Base-by-base conservation (phyloP, 108 stramenopile species). In the Cyclotella atomus region DNA sequence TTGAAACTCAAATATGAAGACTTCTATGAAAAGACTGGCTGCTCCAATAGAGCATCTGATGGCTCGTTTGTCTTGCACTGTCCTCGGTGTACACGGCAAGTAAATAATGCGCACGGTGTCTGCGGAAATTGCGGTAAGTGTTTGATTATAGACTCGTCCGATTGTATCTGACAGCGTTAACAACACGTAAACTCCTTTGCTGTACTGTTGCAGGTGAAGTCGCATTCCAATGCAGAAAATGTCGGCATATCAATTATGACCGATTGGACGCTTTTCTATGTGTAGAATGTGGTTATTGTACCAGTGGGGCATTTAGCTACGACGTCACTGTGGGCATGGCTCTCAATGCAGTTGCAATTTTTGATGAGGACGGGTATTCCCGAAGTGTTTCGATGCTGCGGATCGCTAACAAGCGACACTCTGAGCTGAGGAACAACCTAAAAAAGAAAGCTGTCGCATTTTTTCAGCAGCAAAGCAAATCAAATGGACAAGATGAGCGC, bases 241-340 rank as follows among this genome's bases (percentile, higher is more conserved):
- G 98, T 56, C 70, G 87, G 0, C 95, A 96, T 65, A 97, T 99
- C 65, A 97, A 97, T 61, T 97, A 99, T 72, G 97, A 97, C 67
- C 64, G 86, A 28, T 76, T 97, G 27, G 96, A 97, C 77, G 96
- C 97, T 29, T 98, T 99, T 62, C 71, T 99, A 10, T 99, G 98
- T 59, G 96, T 95, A 23, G 98, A 97, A 76, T 99, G 98, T 71
- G 98, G 98, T 7, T 97, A 97, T 77, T 97, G 96, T 64, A 74
- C 93, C 12, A 85, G 89, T 50, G 98, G 89, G 35, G 82, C 70
- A 23, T 97, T 99, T 68, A 67, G 47, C 23, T 65, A 38, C n/a
- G 65, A 65, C 32, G 10, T 65, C 5, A 21, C 65, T 14, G 46
- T 50, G 57, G 45, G 38, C 19, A 45, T 91, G 33, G 91, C 90